Evolutionary conservation across 1,284 basidiomycete genomes (phyloP), one percentile per base, ranked within the genome.

Genomic region (Mycosarcoma mackinlayi): DNA sequence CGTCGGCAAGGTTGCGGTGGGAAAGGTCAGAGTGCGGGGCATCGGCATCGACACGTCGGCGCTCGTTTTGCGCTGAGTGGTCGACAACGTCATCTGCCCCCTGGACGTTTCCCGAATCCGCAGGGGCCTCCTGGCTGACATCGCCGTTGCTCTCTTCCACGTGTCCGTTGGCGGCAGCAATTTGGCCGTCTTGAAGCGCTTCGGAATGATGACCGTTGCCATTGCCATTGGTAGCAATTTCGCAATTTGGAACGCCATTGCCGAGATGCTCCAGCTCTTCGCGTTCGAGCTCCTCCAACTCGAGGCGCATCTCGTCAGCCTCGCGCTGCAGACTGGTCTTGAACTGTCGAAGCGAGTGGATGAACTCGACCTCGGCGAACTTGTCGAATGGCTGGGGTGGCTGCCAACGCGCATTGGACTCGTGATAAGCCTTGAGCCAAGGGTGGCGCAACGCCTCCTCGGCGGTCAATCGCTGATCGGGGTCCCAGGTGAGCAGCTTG

Each of bases 391-490:
- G 60, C 48, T 59, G 58, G 3, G 79, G 76, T 14, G 66, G 45
- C 28, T 65, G 49, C 77, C 74, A 78, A 16, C 64, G 53, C 18
- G 77, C 72, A 41, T 73, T 76, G 9, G 73, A 73, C 28, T 71
- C 70, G 55, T 80, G 73, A 45, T 82, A 82, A 7, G 77, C 73
- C 33, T 68, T 69, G 39, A 82, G 65, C 78, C 78, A 82, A 8
- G 80, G 80, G 38, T 82, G 80, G 25, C 54, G 53, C 2, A 82
- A 64, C 3, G 80, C 80, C 14, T 81, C 66, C 6, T 65, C 71
- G 8, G 80, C 80, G 4, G 77, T 75, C 37, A 82, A 60, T 6
- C 80, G 64, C 57, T 81, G 66, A 27, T 69, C 64, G 3, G 80
- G 80, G 46, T 82, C 78, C 78, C 78, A 81, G 28, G 64, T 71